Conservation (phyloP, 495 filamentous ascomycete genomes). For the Massariosphaeria phaeospora region DNA sequence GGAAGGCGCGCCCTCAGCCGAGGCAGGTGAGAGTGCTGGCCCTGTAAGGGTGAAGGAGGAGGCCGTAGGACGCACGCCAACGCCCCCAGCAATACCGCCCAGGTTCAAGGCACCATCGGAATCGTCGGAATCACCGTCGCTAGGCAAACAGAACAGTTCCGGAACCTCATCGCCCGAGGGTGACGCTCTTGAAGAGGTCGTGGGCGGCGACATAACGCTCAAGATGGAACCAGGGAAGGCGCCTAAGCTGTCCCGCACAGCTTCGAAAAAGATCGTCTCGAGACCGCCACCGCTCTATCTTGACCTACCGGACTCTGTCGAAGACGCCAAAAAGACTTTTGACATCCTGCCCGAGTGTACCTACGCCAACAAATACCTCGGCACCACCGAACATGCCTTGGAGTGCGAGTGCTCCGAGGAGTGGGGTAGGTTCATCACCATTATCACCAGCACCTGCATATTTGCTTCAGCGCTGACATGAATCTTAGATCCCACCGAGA, state of each 20-base stretch:
- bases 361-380: conserved; percentile 85
- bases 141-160: conserved; percentile 40
- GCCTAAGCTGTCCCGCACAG: conserved; percentile 68
- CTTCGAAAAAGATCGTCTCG: conserved; percentile 62
- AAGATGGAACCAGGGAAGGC: conserved; percentile 64
- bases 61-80: conserved; percentile 13
- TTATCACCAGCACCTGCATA: conserved; percentile 16
- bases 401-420: conserved; percentile 94
- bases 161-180: conserved; percentile 41
- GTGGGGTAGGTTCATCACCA: conserved; percentile 70
- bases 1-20: conserved; percentile 29
- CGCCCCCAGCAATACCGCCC: conserved; percentile 23
- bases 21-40: conserved; percentile 8
- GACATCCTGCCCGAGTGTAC: conserved; percentile 73
- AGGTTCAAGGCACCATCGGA: conserved; percentile 21
- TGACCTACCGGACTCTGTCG: conserved; percentile 67
- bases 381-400: conserved; percentile 84
- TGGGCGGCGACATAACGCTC: conserved; percentile 56
- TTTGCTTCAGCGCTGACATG: conserved; percentile 21
- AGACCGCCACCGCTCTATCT: conserved; percentile 60
- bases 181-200: conserved; percentile 44
- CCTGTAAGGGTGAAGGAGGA: conserved; percentile 14
- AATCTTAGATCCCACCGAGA: conserved; percentile 54
- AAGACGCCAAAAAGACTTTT: conserved; percentile 71
- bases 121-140: conserved; percentile 41